A percentile compares a stretch with the other conserved stretches of the same genome.
Evolutionary conservation across 73 alveolate species (phyloP).

Genomic region (Tetrahymena elliotti): DNA sequence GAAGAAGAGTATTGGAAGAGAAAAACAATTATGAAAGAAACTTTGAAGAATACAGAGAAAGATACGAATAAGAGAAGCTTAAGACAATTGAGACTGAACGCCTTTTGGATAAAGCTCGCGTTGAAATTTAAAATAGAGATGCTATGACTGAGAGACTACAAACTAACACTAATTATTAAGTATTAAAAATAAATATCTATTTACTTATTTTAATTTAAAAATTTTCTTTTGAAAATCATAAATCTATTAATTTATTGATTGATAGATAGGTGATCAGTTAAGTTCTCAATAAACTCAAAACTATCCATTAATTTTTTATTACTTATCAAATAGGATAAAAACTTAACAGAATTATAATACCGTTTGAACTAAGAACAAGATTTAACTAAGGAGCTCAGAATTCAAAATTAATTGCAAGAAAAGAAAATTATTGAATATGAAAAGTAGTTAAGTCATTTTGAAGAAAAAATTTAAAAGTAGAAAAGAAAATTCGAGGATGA

Average conservation of each 20-base stretch:
- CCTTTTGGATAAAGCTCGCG: neutral
- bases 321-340: neutral
- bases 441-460: neutral
- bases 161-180: neutral
- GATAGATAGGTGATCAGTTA: neutral
- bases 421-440: neutral
- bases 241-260: no score
- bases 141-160: neutral
- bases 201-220: neutral
- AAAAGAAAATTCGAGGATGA: neutral
- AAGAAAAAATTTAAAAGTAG: neutral
- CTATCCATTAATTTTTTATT: neutral
- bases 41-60: neutral
- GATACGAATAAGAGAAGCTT: neutral
- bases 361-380: neutral
- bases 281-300: neutral
- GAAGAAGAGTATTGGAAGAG: neutral
- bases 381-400: neutral
- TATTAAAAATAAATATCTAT: neutral
- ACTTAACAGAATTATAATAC: neutral
- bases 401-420: neutral
- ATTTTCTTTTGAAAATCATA: neutral
- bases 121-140: neutral
- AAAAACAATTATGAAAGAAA: neutral
- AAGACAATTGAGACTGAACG: neutral